A percentile compares a stretch with the other conserved stretches of the same genome.
Conservation (phyloP, 306 rosid genomes). For the Sophora flavescens region DNA sequence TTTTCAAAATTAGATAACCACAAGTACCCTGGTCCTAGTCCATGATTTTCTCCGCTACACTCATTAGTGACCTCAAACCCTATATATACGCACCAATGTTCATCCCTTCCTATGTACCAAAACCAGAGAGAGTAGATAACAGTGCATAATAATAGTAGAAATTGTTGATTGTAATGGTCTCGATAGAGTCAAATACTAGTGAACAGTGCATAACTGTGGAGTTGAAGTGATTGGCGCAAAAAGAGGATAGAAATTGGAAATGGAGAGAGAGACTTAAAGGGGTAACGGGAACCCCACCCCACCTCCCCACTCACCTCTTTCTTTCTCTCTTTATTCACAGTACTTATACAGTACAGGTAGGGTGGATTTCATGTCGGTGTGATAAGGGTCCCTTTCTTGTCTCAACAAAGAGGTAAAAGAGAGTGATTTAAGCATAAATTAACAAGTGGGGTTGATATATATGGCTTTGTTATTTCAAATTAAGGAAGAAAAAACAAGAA, state of each 20-base stretch:
- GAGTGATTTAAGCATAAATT: background rate
- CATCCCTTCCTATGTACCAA: slow-evolving; percentile 26
- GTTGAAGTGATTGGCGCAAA: slow-evolving; percentile 39
- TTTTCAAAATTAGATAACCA: too few species aligned
- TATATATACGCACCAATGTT: slow-evolving; percentile 51
- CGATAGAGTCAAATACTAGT: slow-evolving; percentile 25
- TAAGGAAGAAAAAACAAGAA: too few species aligned
- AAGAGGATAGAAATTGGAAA: background rate
- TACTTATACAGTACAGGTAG: slow-evolving; percentile 34
- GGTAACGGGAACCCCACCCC: slow-evolving; percentile 51
- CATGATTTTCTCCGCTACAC: slow-evolving; percentile 61
- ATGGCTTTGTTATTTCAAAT: background rate
- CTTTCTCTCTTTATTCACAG: slow-evolving; percentile 38
- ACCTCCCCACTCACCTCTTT: slow-evolving; percentile 5
- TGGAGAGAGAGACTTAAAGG: background rate
- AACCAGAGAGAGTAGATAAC: slow-evolving; percentile 2
- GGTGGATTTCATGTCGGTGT: slow-evolving; percentile 24
- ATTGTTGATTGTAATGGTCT: background rate
- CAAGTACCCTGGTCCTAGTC: slow-evolving; percentile 20
- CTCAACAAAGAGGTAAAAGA: background rate
- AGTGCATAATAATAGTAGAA: too few species aligned
- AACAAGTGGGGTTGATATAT: background rate
- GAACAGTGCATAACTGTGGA: slow-evolving; percentile 55
- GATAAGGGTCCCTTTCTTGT: slow-evolving; percentile 17
- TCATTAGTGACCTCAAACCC: slow-evolving; percentile 58